Evolutionary conservation across 352 stramenopile genomes (phyloP), one percentile per base, ranked within the genome.

Genomic region (Pythium monospermum): DNA sequence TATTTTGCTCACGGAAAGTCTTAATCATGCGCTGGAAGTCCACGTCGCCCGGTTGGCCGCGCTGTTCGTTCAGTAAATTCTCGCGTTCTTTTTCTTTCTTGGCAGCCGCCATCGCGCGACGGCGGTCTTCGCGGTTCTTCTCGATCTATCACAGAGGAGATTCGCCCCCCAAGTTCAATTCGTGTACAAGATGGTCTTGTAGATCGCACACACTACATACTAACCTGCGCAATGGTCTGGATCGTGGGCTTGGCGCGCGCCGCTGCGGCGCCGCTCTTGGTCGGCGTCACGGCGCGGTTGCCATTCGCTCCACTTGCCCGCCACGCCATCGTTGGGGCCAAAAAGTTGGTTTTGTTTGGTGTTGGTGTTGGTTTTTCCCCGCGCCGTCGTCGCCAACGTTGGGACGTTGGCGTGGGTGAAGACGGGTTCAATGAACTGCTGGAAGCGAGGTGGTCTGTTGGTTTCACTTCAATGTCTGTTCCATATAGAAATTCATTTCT

Each of bases 21-120:
- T 83, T 78, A 53, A 96, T 96, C 86, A 96, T 95, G 53, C 86
- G 80, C 64, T 96, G 86, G 55, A 96, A 96, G 66, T 96, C 86
- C 38, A 96, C 83, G 61, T 96, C 86, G 26, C 86, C 86, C 2
- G 86, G 86, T 36, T 88, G 74, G 2, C 86, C 86, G 33, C 74
- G 57, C 45, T 83, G 80, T 56, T 95, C 85, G 53, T 94, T 93
- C 53, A 76, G 33, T 43, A 83, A 62, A 45, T 76, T 94, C 66
- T 96, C 85, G 19, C 69, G 59, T 56, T 94, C 68, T n/a, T 86
- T 76, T 50, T 93, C 81, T 30, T 84, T 75, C 69, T 95, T 95
- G 56, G 83, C 84, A 11, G 78, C 78, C 19, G 86, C 86, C 78
- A 94, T 94, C 41, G 76, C 79, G 32, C 82, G 80, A 6, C 85